Evolutionary conservation across 73 alveolate genomes (phyloP), one percentile per base, ranked within the genome.

Genomic region (Paramecium primaurelia): DNA sequence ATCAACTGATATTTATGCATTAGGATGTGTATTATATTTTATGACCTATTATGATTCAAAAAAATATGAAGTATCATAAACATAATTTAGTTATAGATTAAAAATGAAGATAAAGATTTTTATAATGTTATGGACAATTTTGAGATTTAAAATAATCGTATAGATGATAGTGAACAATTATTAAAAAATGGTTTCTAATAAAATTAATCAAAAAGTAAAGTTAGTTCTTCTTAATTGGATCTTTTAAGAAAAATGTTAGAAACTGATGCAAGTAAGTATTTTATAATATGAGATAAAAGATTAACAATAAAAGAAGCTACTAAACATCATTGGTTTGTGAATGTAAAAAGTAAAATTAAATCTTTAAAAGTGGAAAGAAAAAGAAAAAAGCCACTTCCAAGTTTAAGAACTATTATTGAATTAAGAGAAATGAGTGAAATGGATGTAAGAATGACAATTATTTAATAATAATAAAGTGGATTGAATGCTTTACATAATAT

Each of bases 271-370:
- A 49, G 91, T 80, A 80, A 80, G 71, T 44, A 3, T 44, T 45
- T 80, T 22, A 80, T 80, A 8, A 14, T 20, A 45, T 80, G 47
- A 80, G 91, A 22, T 49, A 80, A 80, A 80, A 80, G 91, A 80
- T 32, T 80, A 34, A 80, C 77, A 20, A 80, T 80, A 8, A 80
- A 80, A 47, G 91, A 80, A 26, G 91, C 91, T 32, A 80, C 91
- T 18, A 80, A 80, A 80, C 91, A 80, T 80, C 91, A 80, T 49
- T 80, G 91, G 91, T 80, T 80, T 45, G 91, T 80, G 7, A 80
- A 80, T 49, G 91, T 80, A 7, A 80, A 80, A 47, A 80, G 75
- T 28, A 80, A 80, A 26, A 80, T 80, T 22, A 80, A 80, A 47
- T 80, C 91, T 4, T 36, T 80, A 12, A 80, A 80, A 47, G 91